Evolutionary conservation across 768 basidiomycete genomes (phyloP), one percentile per base, ranked within the genome.

Genomic region (Mycena venus): DNA sequence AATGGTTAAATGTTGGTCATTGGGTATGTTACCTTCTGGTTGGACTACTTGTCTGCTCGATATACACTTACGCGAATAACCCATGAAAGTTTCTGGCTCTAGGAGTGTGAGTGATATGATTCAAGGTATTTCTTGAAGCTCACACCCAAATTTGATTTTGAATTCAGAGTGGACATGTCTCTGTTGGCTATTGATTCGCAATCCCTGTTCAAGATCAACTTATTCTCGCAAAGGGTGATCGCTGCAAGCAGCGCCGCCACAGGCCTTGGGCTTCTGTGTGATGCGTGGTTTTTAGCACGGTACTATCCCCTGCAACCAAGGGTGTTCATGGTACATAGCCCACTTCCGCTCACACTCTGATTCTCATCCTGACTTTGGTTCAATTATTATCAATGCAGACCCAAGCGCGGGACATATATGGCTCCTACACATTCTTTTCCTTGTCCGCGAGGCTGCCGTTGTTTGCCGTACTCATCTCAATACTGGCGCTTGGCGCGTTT

Each of bases 351-450:
- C n/a, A n/a, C n/a, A n/a, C n/a, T 53, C 3, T 38, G 2, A 29
- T 29, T 8, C n/a, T 5, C 23, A 1, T 53, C 12, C 7, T 38
- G 19, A 56, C 12, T 9, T 12, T 5, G 15, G 27, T n/a, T 70
- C 25, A 40, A 62, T 25, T 27, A 7, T n/a, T n/a, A n/a, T n/a
- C n/a, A n/a, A n/a, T n/a, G n/a, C 63, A 71, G 70, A 64, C 32
- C 17, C 62, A 55, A 19, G 63, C 70, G 14, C 29, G 53, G 51
- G 69, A 70, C 31, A 51, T 72, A 55, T 65, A 72, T n/a, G 63
- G 53, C 27, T 64, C 51, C 14, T 58, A 56, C 27, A 19, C 40
- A 23, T 71, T 64, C 25, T 71, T 71, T 17, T 36, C 60, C 27
- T 40, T 71, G 21, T 71, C 70, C 15, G 60, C 70, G 19, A 19